phyloP scores from a whole-genome alignment of 1,284 basidiomycete genomes.

The Ceratobasidium sp. region DNA sequence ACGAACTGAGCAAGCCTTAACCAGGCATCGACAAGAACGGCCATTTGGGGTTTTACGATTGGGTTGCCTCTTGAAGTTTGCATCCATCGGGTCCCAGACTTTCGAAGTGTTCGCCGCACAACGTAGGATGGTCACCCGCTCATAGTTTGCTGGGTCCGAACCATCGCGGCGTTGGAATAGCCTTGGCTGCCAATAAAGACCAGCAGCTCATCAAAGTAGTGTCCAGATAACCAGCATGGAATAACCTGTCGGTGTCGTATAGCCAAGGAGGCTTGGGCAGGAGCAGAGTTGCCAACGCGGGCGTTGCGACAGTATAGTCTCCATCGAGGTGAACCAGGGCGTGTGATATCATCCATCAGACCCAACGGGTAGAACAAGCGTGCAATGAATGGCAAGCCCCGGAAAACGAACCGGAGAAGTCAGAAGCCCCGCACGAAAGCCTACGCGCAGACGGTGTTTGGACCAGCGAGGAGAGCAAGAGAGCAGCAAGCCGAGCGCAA shows the following conservation, averaged over 20 bases:
- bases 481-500: background rate
- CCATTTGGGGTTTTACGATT: too few relatives aligned
- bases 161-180: background rate
- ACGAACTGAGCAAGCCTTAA: too few relatives aligned
- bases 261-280: background rate
- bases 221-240: background rate
- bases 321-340: background rate
- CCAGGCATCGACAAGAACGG: too few relatives aligned
- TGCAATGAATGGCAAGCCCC: slow-evolving; percentile 11
- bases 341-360: slow-evolving; percentile 20
- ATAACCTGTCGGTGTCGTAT: background rate
- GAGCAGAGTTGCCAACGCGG: background rate
- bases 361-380: slow-evolving; percentile 1
- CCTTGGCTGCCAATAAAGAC: too few relatives aligned
- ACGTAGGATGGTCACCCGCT: background rate
- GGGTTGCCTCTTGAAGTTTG: background rate
- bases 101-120: background rate
- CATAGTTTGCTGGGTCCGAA: background rate
- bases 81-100: background rate
- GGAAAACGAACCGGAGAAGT: slow-evolving; percentile 3
- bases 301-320: background rate
- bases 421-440: background rate
- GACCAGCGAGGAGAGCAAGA: background rate
- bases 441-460: background rate
- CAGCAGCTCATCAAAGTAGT: background rate